Conservation (phyloP, 2,329 filamentous ascomycete genomes). For the Aureobasidium sp. region DNA sequence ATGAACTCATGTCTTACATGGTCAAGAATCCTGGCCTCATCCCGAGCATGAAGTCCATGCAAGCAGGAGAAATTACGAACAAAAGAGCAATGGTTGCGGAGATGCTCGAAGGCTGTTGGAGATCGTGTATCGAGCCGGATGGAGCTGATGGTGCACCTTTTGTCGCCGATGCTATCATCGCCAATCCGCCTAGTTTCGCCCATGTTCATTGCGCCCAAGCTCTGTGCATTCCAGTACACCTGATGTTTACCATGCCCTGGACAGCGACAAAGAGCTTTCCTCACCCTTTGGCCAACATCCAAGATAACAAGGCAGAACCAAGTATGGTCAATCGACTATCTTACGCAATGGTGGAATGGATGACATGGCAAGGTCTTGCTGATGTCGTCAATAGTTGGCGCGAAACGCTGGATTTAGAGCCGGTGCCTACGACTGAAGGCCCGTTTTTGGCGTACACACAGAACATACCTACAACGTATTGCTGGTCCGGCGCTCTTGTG, state of each 20-base stretch:
- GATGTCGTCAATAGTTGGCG: conserved; percentile 24
- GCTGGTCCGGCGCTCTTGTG: conserved; percentile 27
- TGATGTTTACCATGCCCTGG: conserved; percentile 97
- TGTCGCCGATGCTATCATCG: conserved; percentile 84
- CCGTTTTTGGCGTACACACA: conserved; percentile 12
- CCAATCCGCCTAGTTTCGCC: conserved; percentile 81
- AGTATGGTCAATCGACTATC: conserved; percentile 84
- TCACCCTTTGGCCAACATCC: conserved; percentile 86
- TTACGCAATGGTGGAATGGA: conserved; percentile 88
- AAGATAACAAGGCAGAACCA: conserved; percentile 71
- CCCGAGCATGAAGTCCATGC: conserved; percentile 81
- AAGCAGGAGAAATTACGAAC: conserved; percentile 79
- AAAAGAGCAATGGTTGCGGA: conserved; percentile 80
- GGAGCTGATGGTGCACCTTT: conserved; percentile 61
- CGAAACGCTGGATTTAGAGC: conserved; percentile 21
- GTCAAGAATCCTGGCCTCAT: conserved; percentile 89
- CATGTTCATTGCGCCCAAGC: conserved; percentile 81
- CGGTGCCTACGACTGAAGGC: conserved; percentile 14
- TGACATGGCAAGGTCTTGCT: conserved; percentile 83
- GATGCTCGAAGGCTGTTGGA: conserved; percentile 88
- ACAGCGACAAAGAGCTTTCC: conserved; percentile 87
- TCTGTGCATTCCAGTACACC: conserved; percentile 76
- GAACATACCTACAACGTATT: conserved; percentile 25
- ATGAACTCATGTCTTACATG: conserved; percentile 78
- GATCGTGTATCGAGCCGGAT: conserved; percentile 62